These are phyloP conservation scores for Phytophthora hybrid DNA, from an alignment of 352 stramenopile species.

Conservation along the genomic window DNA sequence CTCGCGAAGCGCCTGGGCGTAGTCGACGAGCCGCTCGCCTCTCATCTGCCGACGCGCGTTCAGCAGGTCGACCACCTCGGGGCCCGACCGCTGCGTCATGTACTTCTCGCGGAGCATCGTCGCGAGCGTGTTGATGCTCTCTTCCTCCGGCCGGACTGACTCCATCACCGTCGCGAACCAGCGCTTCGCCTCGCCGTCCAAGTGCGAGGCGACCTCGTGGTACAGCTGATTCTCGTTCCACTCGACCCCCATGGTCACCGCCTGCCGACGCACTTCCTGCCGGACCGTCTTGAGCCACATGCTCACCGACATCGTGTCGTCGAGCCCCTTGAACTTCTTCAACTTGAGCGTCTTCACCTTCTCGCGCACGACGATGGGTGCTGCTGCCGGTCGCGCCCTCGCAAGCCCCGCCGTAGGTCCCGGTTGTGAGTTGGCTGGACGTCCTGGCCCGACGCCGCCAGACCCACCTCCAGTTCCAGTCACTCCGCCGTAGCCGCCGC, in stretches of 20 bases:
- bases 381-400: no score
- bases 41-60: slow-evolving; percentile 5
- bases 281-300: neutral
- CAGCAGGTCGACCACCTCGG: slow-evolving; percentile 6
- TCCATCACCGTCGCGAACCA: slow-evolving; percentile 12
- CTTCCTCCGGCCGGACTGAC: neutral
- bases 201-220: neutral
- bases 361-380: neutral
- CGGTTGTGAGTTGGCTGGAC: no score
- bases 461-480: no score
- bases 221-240: neutral
- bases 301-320: neutral
- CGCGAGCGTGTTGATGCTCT: slow-evolving; percentile 3
- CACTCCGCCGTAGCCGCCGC: no score
- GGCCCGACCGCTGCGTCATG: neutral
- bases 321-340: slow-evolving; percentile 9
- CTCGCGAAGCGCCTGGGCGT: no score
- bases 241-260: neutral
- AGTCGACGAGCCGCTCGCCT: neutral
- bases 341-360: neutral
- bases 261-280: neutral
- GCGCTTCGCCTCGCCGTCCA: no score
- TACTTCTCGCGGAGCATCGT: slow-evolving; percentile 3
- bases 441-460: no score
- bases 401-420: no score